Percentiles rank a stretch among this genome's conserved stretches.
These are phyloP conservation scores for Lactarius hengduanensis DNA, from an alignment of 768 basidiomycete species.

Conservation along the genomic window DNA sequence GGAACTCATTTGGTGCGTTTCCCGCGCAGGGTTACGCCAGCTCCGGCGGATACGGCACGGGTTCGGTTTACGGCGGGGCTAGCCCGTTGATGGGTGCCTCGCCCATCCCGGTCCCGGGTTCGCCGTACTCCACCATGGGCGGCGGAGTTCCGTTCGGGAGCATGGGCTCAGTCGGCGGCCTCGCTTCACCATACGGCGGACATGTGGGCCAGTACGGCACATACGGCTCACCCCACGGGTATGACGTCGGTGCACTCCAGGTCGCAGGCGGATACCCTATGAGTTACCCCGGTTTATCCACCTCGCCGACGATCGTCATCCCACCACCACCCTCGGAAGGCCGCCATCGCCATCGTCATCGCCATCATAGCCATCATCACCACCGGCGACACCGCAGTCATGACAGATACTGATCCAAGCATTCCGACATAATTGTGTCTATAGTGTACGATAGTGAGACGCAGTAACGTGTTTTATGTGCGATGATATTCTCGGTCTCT, in stretches of 20 bases:
- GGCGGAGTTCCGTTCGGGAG: neutral
- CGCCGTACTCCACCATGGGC: neutral
- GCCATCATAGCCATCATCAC: conserved; percentile 9
- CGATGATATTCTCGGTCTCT: neutral
- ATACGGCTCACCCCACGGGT: conserved; percentile 6
- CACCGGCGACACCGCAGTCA: conserved; percentile 28
- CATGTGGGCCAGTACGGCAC: conserved; percentile 3
- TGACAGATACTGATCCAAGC: conserved; percentile 10
- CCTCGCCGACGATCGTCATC: conserved; percentile 8
- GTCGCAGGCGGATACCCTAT: neutral
- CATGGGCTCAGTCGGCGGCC: neutral
- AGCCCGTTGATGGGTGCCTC: neutral
- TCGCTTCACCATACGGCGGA: conserved; percentile 18
- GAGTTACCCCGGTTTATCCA: conserved; percentile 7
- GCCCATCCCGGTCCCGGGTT: conserved; percentile 14
- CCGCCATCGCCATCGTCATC: conserved; percentile 2
- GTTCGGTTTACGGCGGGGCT: neutral
- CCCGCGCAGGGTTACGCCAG: conserved; percentile 6
- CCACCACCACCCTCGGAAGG: neutral
- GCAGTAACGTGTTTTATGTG: neutral
- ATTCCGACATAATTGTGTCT: neutral
- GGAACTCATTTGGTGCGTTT: conserved; percentile 16
- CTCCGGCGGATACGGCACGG: conserved; percentile 9
- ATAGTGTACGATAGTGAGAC: neutral
- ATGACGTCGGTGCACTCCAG: conserved; percentile 9